Base-by-base conservation (phyloP, 306 rosid genomes). In the Alnus rubra region DNA sequence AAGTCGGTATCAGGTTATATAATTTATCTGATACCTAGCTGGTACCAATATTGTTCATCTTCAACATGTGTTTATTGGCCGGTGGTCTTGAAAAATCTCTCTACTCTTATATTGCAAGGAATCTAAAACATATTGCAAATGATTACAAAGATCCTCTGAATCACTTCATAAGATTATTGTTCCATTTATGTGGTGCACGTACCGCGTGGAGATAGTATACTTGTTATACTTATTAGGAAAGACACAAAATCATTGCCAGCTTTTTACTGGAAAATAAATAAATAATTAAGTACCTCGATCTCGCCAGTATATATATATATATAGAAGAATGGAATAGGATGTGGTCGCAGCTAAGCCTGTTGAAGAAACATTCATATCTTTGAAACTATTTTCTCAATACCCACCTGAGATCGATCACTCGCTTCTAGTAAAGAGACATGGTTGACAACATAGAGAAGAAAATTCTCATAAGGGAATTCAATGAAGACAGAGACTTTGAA, bases 381-480 rank as follows among this genome's bases (percentile, higher is more conserved):
- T 23, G 28, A 23, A 58, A 65, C 7, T 48, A 63, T 52, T 79
- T 48, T 71, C 58, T 82, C 0, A 23, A 23, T 82, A 70, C 79
- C 79, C 74, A 23, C 53, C 72, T 76, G 69, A 83, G 73, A 33
- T 39, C 48, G 11, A 69, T 78, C 60, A 49, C 82, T 80, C 84
- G 63, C 1, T 62, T 77, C 79, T 77, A 79, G 78, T 56, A 12
- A 44, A 71, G 71, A 49, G 68, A 79, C 47, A 91, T 86, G 93
- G 94, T 76, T 71, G 85, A 71, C 75, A 74, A 48, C 47, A 76
- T 19, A 69, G 90, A 82, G 82, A 87, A 78, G 72, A 86, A 77
- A 74, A 76, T 92, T 79, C 60, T 79, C 15, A 79, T 92, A 73
- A 92, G 92, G 84, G 93, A 92, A 82, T 88, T 86, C 86, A 88